Conservation (phyloP, 129 eudicot genomes). For the Flaveria linearis region DNA sequence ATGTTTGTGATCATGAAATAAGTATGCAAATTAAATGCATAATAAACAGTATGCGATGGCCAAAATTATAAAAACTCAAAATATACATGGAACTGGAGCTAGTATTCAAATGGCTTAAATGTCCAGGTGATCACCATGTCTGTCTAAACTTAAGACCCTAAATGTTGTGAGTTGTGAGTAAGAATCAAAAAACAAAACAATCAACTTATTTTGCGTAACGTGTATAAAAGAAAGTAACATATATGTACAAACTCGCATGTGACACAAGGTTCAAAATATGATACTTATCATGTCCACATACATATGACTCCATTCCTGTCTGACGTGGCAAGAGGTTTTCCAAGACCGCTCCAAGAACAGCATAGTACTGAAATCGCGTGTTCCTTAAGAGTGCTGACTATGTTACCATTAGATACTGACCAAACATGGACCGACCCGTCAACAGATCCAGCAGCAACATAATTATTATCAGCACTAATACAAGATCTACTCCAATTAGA, state of each 20-base stretch:
- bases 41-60: too few species aligned
- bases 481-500: slow-evolving; percentile 98
- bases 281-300: slow-evolving; percentile 53
- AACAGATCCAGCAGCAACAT: slow-evolving; percentile 89
- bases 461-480: slow-evolving; percentile 84
- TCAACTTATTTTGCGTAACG: not conserved
- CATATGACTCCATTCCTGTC: slow-evolving; percentile 80
- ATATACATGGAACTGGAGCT: not conserved
- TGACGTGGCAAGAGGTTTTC: slow-evolving; percentile 82
- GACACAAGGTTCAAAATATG: not conserved
- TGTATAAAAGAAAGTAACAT: slow-evolving; percentile 11
- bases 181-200: slow-evolving; percentile 24
- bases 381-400: slow-evolving; percentile 82
- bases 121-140: not conserved
- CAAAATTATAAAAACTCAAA: not conserved
- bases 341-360: slow-evolving; percentile 90
- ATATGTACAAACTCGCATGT: slow-evolving; percentile 28
- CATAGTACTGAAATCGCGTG: slow-evolving; percentile 68
- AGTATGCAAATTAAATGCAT: too few species aligned
- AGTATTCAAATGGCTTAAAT: slow-evolving; percentile 8
- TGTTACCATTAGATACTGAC: slow-evolving; percentile 60
- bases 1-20: too few species aligned
- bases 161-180: not conserved
- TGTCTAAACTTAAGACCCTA: not conserved
- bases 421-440: slow-evolving; percentile 85